Conservation (phyloP, 495 filamentous ascomycete genomes). For the Penicillium turbatum region DNA sequence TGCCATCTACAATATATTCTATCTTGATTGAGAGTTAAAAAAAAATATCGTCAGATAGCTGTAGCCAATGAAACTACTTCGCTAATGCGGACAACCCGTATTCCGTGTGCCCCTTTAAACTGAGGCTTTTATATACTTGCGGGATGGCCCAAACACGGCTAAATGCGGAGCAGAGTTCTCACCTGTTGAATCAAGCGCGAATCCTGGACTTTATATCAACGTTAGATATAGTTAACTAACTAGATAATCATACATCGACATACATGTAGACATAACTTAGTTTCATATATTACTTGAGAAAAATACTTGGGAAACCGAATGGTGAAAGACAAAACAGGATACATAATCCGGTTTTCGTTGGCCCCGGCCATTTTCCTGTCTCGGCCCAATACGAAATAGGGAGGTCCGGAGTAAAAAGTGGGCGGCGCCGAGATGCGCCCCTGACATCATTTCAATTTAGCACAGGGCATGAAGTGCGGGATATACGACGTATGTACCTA, state of each 20-base stretch:
- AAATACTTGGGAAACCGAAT: too few relatives aligned
- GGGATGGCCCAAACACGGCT: constrained; percentile 2
- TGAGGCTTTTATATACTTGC: constrained; percentile 1
- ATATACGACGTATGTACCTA: too few relatives aligned
- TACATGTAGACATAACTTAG: too few relatives aligned
- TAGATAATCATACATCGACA: too few relatives aligned
- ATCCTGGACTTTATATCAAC: too few relatives aligned
- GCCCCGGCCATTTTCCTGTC: neutral
- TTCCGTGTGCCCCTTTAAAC: neutral
- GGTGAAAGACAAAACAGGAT: neutral
- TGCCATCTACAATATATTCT: constrained; percentile 14
- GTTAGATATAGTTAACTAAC: too few relatives aligned
- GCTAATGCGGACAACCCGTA: neutral
- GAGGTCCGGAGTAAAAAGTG: neutral
- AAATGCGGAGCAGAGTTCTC: too few relatives aligned
- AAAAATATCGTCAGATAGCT: neutral
- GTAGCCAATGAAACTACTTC: neutral
- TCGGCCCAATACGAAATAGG: neutral
- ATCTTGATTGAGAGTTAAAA: neutral
- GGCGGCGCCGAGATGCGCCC: neutral
- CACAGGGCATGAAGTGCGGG: too few relatives aligned
- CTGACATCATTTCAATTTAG: neutral
- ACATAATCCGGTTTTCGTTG: neutral
- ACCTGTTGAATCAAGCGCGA: too few relatives aligned
- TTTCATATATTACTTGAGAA: too few relatives aligned